phyloP scores from a whole-genome alignment of 495 filamentous ascomycete species.

The Letharia lupina region DNA sequence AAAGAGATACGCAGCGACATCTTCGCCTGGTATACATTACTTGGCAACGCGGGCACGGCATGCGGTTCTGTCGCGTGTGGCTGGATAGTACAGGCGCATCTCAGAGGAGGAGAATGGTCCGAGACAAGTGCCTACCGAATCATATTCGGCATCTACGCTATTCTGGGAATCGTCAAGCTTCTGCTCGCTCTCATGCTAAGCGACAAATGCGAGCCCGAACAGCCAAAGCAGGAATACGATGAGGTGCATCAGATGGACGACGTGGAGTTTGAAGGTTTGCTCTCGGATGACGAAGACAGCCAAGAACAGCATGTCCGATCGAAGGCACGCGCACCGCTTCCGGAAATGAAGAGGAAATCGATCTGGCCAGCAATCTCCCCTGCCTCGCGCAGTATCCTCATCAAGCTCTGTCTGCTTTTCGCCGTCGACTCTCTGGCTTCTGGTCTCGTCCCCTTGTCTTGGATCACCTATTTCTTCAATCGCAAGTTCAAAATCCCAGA shows the following conservation, averaged over 20 bases:
- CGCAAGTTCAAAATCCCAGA: slow-evolving; percentile 63
- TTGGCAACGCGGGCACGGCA: slow-evolving; percentile 56
- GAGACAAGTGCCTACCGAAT: slow-evolving; percentile 53
- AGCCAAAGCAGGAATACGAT: slow-evolving; percentile 24
- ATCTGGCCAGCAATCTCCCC: slow-evolving; percentile 46
- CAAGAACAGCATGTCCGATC: slow-evolving; percentile 8
- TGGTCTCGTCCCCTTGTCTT: slow-evolving; percentile 56
- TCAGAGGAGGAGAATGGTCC: slow-evolving; percentile 41
- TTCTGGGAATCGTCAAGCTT: slow-evolving; percentile 59
- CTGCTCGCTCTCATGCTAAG: slow-evolving; percentile 51
- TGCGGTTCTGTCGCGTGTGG: slow-evolving; percentile 59
- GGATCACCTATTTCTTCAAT: slow-evolving; percentile 71
- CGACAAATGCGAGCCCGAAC: slow-evolving; percentile 45
- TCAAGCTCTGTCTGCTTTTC: slow-evolving; percentile 67
- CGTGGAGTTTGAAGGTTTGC: slow-evolving; percentile 18
- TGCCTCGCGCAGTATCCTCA: slow-evolving; percentile 51
- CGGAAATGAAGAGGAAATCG: slow-evolving; percentile 20
- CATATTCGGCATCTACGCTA: slow-evolving; percentile 63
- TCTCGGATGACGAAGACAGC: slow-evolving; percentile 22
- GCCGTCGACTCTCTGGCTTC: slow-evolving; percentile 71
- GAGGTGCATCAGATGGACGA: slow-evolving; percentile 20
- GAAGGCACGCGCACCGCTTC: slow-evolving; percentile 3
- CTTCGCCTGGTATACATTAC: slow-evolving; percentile 72
- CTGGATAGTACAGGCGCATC: slow-evolving; percentile 50
- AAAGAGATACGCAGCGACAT: slow-evolving; percentile 58